phyloP scores from a whole-genome alignment of 805 yeast species.

The Clavispora carvajalis region DNA sequence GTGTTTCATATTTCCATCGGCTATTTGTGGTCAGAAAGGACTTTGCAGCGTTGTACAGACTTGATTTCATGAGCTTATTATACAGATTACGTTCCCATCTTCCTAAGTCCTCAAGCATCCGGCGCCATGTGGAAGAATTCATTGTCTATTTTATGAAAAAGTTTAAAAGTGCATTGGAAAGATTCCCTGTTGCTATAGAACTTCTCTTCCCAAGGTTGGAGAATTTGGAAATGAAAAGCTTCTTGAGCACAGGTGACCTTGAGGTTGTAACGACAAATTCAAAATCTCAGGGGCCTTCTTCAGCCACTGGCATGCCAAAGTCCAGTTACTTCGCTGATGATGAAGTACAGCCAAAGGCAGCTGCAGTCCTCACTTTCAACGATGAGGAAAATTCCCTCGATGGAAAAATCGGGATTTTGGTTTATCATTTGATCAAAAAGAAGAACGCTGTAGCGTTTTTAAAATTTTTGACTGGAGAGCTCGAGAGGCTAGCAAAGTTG shows the following conservation, averaged over 20 bases:
- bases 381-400: conserved; percentile 31
- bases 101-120: conserved; percentile 38
- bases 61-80: conserved; percentile 69
- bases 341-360: conserved; percentile 24
- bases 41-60: conserved; percentile 53
- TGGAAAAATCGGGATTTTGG: conserved; percentile 45
- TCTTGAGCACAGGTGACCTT: conserved; percentile 57
- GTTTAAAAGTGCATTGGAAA: conserved; percentile 42
- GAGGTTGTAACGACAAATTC: conserved; percentile 19
- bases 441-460: conserved; percentile 28
- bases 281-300: conserved; percentile 3
- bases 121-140: conserved; percentile 62
- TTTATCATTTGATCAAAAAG: conserved; percentile 43
- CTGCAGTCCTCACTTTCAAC: conserved; percentile 31
- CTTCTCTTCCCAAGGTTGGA: conserved; percentile 59
- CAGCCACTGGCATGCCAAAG: conserved; percentile 1
- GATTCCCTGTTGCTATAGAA: conserved; percentile 58
- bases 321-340: conserved; percentile 13
- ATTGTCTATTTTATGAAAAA: conserved; percentile 60
- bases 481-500: conserved; percentile 26
- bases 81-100: conserved; percentile 45
- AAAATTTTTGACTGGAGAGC: conserved; percentile 38
- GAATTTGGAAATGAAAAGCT: conserved; percentile 41
- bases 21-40: conserved; percentile 57
- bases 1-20: conserved; percentile 66